These are phyloP conservation scores for Brassica incana DNA, from an alignment of 345 rosid genomes.

Conservation along the genomic window DNA sequence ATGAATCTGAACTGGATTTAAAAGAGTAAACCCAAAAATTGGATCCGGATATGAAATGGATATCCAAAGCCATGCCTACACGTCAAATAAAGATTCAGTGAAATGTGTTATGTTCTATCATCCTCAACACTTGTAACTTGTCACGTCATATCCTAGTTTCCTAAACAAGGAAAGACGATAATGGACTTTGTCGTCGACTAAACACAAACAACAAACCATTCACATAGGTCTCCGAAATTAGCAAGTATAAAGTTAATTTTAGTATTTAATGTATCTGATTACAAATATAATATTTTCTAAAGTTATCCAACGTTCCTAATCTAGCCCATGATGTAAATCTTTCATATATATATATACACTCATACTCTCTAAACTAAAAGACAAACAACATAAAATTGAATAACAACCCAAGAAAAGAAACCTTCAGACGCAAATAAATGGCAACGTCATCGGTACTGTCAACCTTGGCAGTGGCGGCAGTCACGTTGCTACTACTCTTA, in stretches of 20 bases:
- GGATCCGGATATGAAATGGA: no score
- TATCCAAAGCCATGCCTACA: no score
- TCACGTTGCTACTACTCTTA: slow-evolving; percentile 23
- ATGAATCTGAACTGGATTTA: no score
- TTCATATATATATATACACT: no score
- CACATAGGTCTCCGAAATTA: neutral
- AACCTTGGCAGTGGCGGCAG: slow-evolving; percentile 14
- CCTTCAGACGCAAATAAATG: slow-evolving; percentile 24
- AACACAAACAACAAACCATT: slow-evolving; percentile 15
- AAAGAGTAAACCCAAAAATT: no score
- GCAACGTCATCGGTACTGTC: slow-evolving; percentile 10
- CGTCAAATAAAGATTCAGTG: no score
- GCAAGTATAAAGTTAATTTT: neutral
- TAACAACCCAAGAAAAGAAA: neutral
- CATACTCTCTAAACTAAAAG: neutral
- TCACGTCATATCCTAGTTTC: no score
- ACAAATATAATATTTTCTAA: slow-evolving; percentile 25
- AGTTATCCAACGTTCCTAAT: neutral
- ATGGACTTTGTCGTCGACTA: slow-evolving; percentile 4
- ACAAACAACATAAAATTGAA: neutral
- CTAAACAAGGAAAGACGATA: no score
- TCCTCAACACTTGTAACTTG: no score
- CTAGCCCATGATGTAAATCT: neutral
- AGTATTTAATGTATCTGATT: neutral
- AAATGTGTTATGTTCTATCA: no score